Evolutionary conservation across 139 green algal species (phyloP), one percentile per base, ranked within the genome.

Genomic region (Chlorella ohadii): DNA sequence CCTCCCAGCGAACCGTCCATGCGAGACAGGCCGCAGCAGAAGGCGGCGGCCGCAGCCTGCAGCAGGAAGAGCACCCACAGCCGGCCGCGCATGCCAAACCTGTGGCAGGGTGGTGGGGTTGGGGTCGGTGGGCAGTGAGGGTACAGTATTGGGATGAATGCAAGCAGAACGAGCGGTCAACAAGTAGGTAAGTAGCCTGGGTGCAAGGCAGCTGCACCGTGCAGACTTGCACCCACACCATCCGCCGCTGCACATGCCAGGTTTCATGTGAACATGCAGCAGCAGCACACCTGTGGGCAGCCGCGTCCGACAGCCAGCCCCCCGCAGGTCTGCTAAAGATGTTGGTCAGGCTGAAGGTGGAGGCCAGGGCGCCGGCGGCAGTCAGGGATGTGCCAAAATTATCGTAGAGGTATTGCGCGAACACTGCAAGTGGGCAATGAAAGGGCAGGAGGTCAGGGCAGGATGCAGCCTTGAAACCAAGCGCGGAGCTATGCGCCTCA

Each of bases 31-130:
- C 72, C 72, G 72, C 72, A 78, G 47, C 72, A 78, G 44, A 63
- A 64, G 72, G 72, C 72, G n/a, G 72, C 72, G 16, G 72, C 72
- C 13, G n/a, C 3, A 16, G 28, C 28, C 44, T 78, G 72, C 72
- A 78, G 44, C n/a, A 78, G n/a, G 44, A 39, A 78, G 23, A 78
- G 72, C 44, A 64, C 72, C 72, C 72, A 78, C n/a, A 78, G 44
- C 22, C 72, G 72, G 47, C 72, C 72, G 44, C 44, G 72, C 72
- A 78, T 78, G 44, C 72, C 72, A 41, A 63, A 64, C n/a, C 72
- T 78, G 72, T 19, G 47, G 72, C 12, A 9, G 31, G 1, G 1
- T 15, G 12, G 64, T 41, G n/a, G 34, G 34, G 16, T 27, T 36
- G 68, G 44, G 44, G 44, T 16, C 7, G 44, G 6, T n/a, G n/a